These are phyloP conservation scores for Coleophoma crateriformis DNA, from an alignment of 2,329 filamentous ascomycete genomes.

Conservation along the genomic window DNA sequence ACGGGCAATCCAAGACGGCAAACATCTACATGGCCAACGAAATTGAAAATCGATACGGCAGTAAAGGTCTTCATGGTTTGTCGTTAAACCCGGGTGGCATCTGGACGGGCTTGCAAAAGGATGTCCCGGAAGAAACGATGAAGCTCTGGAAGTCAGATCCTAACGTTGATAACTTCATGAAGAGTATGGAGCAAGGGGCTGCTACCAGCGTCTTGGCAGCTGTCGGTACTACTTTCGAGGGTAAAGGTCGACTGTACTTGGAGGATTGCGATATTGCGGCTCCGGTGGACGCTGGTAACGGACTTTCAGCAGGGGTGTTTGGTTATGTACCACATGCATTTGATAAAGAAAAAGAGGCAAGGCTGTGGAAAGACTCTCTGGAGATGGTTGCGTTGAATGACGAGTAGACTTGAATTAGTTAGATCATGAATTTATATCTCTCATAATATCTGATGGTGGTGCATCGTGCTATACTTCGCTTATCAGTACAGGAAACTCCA, in stretches of 20 bases:
- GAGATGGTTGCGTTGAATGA: constrained; percentile 23
- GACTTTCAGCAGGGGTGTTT: constrained; percentile 5
- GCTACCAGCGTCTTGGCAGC: constrained; percentile 37
- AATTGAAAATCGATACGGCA: constrained; percentile 36
- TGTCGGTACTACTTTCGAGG: constrained; percentile 23
- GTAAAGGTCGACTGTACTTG: constrained; percentile 41
- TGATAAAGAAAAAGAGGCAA: constrained; percentile 31
- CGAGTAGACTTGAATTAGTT: neutral
- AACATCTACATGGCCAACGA: constrained; percentile 39
- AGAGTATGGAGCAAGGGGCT: constrained; percentile 29
- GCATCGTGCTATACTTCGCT: too few relatives aligned
- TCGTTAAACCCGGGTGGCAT: constrained; percentile 38
- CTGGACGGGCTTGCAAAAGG: constrained; percentile 24
- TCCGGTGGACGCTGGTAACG: neutral
- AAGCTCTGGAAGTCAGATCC: constrained; percentile 2
- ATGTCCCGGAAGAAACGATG: constrained; percentile 10
- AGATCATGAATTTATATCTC: too few relatives aligned
- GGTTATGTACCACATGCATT: constrained; percentile 25
- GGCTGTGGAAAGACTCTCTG: constrained; percentile 35
- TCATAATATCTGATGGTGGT: too few relatives aligned
- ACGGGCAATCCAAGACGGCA: constrained; percentile 37
- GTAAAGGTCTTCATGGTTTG: constrained; percentile 31
- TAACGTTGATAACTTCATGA: constrained; percentile 4
- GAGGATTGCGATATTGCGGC: constrained; percentile 29
- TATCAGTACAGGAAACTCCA: too few relatives aligned